A percentile compares a stretch with the other conserved stretches of the same genome.
phyloP scores from a whole-genome alignment of 495 filamentous ascomycete genomes.

The Daldinia caldariorum region DNA sequence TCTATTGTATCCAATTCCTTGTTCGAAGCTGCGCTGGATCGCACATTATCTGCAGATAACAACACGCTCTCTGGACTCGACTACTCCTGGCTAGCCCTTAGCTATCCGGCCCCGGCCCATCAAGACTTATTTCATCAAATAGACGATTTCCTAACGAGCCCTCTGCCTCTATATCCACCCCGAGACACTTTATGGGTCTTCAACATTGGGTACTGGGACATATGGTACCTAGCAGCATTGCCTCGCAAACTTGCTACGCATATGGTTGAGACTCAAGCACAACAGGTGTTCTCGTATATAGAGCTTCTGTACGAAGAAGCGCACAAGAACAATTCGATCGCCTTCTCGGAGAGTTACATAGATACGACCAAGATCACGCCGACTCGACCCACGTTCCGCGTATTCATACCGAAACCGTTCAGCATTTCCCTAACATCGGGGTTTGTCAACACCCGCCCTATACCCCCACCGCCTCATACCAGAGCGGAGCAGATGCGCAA shows the following conservation, averaged over 20 bases:
- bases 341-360: conserved; percentile 38
- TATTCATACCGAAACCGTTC: conserved; percentile 57
- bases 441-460: conserved; percentile 46
- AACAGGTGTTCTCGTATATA: conserved; percentile 52
- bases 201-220: conserved; percentile 59
- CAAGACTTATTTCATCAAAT: conserved; percentile 57
- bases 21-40: conserved; percentile 44
- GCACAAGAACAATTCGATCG: conserved; percentile 42
- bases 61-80: conserved; percentile 41
- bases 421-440: conserved; percentile 58
- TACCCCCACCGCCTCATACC: conserved; percentile 43
- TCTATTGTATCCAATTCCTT: conserved; percentile 48
- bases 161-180: conserved; percentile 37
- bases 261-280: conserved; percentile 44
- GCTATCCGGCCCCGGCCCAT: conserved; percentile 45
- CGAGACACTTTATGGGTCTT: conserved; percentile 58
- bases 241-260: conserved; percentile 48
- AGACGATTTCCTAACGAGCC: conserved; percentile 49
- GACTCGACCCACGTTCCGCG: conserved; percentile 47
- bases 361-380: not conserved
- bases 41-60: conserved; percentile 29
- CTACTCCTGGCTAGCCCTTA: conserved; percentile 51
- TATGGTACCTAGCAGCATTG: conserved; percentile 57
- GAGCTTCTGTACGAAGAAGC: conserved; percentile 55
- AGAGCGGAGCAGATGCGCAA: conserved; percentile 52